Percentiles rank a stretch among this genome's conserved stretches.
phyloP scores from a whole-genome alignment of 306 rosid genomes.

The Luffa aegyptiaca region DNA sequence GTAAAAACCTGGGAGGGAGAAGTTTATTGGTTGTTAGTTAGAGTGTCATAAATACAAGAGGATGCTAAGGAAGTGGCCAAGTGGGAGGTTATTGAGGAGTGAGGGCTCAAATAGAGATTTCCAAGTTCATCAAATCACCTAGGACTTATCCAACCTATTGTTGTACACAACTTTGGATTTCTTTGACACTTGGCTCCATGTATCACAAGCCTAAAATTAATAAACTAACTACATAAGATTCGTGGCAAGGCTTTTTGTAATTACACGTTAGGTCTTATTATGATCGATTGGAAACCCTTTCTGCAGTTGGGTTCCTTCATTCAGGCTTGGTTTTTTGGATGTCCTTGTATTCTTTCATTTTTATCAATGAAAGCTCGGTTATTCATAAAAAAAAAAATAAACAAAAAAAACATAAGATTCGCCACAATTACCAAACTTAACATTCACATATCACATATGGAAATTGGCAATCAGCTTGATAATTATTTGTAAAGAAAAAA shows the following conservation, averaged over 20 bases:
- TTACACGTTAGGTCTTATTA: no score
- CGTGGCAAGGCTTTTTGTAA: no score
- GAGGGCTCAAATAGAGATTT: neutral
- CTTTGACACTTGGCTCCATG: neutral
- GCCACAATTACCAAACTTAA: neutral
- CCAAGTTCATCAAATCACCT: neutral
- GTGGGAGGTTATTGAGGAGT: neutral
- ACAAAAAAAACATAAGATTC: neutral
- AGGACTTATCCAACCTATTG: neutral
- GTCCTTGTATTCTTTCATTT: no score
- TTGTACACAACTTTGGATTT: neutral
- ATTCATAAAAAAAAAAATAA: no score
- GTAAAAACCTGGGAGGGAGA: neutral
- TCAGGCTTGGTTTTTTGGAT: no score
- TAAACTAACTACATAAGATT: neutral
- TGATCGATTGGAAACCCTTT: no score
- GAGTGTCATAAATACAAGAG: neutral
- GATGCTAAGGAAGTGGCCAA: neutral
- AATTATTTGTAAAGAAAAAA: neutral
- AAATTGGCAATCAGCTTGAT: neutral
- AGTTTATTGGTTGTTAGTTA: neutral
- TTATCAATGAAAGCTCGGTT: no score
- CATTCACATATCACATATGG: neutral
- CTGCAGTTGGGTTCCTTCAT: no score
- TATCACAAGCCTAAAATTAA: neutral